Conservation (phyloP, 1,139 yeast species). For the Lodderomyces elongisporus region DNA sequence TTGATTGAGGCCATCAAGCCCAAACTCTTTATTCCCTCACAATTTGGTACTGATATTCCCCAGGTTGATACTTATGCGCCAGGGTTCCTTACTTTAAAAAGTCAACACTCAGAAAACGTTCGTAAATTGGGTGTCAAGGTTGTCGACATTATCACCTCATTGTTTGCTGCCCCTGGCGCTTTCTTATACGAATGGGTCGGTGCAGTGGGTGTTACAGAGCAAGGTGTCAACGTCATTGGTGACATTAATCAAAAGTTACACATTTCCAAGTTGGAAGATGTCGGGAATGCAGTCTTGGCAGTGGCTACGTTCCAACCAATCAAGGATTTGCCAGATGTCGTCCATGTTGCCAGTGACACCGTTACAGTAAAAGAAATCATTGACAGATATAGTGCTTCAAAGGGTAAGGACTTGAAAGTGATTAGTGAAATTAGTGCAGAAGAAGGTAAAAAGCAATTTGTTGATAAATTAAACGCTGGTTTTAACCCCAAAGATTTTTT, state of each 20-base stretch:
- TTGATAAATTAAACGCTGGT: conserved; percentile 24
- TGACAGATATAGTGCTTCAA: conserved; percentile 35
- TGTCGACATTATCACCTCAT: conserved; percentile 41
- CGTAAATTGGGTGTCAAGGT: conserved; percentile 39
- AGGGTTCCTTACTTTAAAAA: conserved; percentile 34
- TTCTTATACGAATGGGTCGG: conserved; percentile 31
- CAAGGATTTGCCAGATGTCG: conserved; percentile 37
- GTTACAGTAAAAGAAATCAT: conserved; percentile 36
- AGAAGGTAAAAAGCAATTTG: conserved; percentile 27
- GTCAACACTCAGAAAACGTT: conserved; percentile 33
- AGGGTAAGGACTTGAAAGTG: conserved; percentile 30
- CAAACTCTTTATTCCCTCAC: conserved; percentile 57
- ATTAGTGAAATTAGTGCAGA: conserved; percentile 17
- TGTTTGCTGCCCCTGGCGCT: conserved; percentile 40
- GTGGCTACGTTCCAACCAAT: conserved; percentile 30
- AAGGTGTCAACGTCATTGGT: conserved; percentile 39
- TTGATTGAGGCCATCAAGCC: conserved; percentile 41
- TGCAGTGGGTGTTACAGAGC: conserved; percentile 33
- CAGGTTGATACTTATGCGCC: conserved; percentile 22
- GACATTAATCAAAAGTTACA: conserved; percentile 29
- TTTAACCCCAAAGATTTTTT: conserved; percentile 27
- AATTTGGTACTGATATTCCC: conserved; percentile 47
- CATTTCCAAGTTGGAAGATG: conserved; percentile 36
- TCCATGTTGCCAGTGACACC: conserved; percentile 41
- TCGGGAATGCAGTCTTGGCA: conserved; percentile 44